phyloP scores from a whole-genome alignment of 2,329 filamentous ascomycete genomes.

The Alternaria arborescens region DNA sequence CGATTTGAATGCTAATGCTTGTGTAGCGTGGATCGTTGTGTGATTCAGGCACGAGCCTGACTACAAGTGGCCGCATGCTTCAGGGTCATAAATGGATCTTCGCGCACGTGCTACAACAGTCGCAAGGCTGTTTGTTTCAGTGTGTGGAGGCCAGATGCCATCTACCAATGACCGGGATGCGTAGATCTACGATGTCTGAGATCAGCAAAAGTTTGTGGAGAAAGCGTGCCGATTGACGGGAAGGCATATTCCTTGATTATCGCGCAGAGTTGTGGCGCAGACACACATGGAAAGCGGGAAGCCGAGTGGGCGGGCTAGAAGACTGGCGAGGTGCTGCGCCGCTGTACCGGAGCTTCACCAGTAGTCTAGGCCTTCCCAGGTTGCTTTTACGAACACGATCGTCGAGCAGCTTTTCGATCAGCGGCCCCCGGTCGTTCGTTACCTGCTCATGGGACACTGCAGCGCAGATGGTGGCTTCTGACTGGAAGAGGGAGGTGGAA shows the following conservation, averaged over 20 bases:
- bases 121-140: neutral
- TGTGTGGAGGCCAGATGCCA: neutral
- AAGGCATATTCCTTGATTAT: neutral
- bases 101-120: neutral
- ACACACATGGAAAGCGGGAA: constrained; percentile 6
- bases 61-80: neutral
- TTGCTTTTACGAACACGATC: constrained; percentile 7
- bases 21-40: neutral
- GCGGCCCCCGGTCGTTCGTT: constrained; percentile 3
- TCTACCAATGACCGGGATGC: neutral
- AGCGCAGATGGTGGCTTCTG: constrained; percentile 8
- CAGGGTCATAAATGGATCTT: neutral
- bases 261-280: neutral
- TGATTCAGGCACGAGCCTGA: constrained; percentile 1
- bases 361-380: constrained; percentile 4
- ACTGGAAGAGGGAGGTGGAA: constrained; percentile 7
- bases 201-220: constrained; percentile 6
- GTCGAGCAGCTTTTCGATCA: constrained; percentile 12
- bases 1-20: neutral
- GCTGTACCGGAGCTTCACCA: constrained; percentile 4
- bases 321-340: constrained; percentile 1
- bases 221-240: constrained; percentile 9
- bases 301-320: constrained; percentile 8
- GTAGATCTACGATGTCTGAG: constrained; percentile 7
- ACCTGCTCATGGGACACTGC: constrained; percentile 4